Base-by-base conservation (phyloP, 148 eudicot genomes). In the Talinum fruticosum region DNA sequence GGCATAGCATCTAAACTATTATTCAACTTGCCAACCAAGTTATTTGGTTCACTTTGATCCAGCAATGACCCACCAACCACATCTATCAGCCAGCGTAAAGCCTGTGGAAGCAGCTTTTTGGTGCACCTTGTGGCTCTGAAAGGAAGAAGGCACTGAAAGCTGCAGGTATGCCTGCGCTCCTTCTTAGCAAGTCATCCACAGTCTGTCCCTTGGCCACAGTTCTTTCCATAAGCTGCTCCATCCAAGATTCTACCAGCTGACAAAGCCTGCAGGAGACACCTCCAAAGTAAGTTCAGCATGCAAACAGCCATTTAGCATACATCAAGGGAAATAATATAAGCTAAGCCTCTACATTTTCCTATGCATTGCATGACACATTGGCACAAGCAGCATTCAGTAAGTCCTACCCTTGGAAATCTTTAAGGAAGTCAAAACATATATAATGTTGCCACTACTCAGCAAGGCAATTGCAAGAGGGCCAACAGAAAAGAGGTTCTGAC, bases 101-200 rank as follows among this genome's bases (percentile, higher is more conserved):
- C 99, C 83, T 84, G 84, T 64, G 99, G 99, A 54, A 96, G 93
- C 71, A 96, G 91, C 81, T 87, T 90, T 78, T 96, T 96, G 37
- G 99, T 38, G 97, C 82, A 32, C 97, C 99, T 83, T 96, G 97
- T 33, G 99, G 99, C 81, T 96, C 99, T 66, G 99, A 93, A 54
- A 96, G 92, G 76, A 96, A 96, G 75, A 96, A 89, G 37, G 97
- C 99, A 74, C 83, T 91, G 82, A 96, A 96, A 73, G 99, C 97
- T 73, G 97, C 97, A 73, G 99, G 99, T 79, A 96, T 93, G 79
- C 99, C 99, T 65, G 99, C 99, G 87, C 99, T 96, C 89, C 99
- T 93, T 82, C 99, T 87, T 72, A 96, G 84, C 75, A 96, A 84
- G 84, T 96, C 97, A 85, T 96, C 99, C 57, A 96, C 99, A 70